Base-by-base conservation (phyloP, 805 yeast species). In the Candida nemodendra region DNA sequence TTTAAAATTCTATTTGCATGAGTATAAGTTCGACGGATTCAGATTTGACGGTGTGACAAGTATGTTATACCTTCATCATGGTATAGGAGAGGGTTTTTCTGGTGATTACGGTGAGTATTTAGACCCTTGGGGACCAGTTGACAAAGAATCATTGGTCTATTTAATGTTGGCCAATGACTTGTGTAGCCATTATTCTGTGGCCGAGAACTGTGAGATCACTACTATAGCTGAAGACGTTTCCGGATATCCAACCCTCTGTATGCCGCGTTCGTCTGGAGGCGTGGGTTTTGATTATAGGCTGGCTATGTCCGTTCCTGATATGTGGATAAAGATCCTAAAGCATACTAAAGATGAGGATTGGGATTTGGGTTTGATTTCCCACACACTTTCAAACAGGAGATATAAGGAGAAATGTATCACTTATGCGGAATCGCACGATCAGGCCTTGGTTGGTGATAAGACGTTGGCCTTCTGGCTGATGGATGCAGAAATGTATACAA, bases 401-500 rank as follows among this genome's bases (percentile, higher is more conserved):
- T 79, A 89, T 61, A 78, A 79, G 27, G 98, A 91, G 62, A 81
- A 79, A 56, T 90, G 96, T 36, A 86, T 91, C 49, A 82, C 93
- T 3, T 91, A 91, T 57, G 85, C 95, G 47, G 99, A 91, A 65
- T 83, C 95, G 12, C 99, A 91, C 58, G 99, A 91, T 60, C 99
- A 91, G 67, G 98, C 98, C 6, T 72, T 91, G 38, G 99, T 91
- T 16, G 99, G 99, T 36, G 99, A 91, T 61, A 91, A 91, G 61
- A 87, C 96, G 2, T 66, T 91, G 42, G 98, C 98, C 1, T 91
- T 91, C 58, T 93, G 99, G 99, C 72, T 91, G 40, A 91, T 91
- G 98, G 99, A 91, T 65, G 89, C 91, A 46, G 95, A 90, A 50
- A 90, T 91, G 98, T 91, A 91, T 64, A 91, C 97, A 24, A 81